phyloP scores from a whole-genome alignment of 2,329 filamentous ascomycete species.

The Cladophialophora bantiana region DNA sequence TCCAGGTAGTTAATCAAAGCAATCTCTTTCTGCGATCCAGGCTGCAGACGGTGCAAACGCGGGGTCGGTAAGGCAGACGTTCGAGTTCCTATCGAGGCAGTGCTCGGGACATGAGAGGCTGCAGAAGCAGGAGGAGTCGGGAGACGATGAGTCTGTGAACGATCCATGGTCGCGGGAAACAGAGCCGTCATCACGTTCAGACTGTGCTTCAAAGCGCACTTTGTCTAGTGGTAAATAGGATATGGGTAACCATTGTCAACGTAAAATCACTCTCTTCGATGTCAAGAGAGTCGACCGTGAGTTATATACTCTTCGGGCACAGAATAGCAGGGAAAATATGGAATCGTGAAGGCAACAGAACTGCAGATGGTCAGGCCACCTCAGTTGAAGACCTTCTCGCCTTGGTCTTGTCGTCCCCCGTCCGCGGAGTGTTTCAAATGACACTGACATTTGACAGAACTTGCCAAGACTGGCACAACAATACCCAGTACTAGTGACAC shows the following conservation, averaged over 20 bases:
- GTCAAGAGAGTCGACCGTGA: neutral
- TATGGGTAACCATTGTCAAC: neutral
- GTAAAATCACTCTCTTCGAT: neutral
- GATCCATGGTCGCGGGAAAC: slow-evolving; percentile 16
- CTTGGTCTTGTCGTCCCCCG: neutral
- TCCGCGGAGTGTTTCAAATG: neutral
- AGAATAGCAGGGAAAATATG: neutral
- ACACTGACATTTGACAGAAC: neutral
- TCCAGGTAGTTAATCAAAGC: slow-evolving; percentile 66
- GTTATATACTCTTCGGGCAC: neutral
- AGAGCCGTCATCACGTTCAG: slow-evolving; percentile 1
- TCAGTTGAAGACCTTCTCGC: neutral
- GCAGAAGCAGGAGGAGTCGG: slow-evolving; percentile 34
- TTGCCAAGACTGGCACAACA: neutral
- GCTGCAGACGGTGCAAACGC: slow-evolving; percentile 59
- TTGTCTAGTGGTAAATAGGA: neutral
- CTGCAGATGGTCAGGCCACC: slow-evolving; percentile 4
- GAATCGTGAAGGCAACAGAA: neutral
- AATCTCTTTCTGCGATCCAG: slow-evolving; percentile 66
- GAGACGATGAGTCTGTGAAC: slow-evolving; percentile 14
- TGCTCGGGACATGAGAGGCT: slow-evolving; percentile 31
- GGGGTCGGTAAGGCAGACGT: slow-evolving; percentile 58
- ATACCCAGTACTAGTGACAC: neutral
- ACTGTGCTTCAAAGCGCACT: neutral
- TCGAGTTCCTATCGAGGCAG: slow-evolving; percentile 14